Conservation (phyloP, 441 rosid genomes). For the Pelargonium myrrhifolium region DNA sequence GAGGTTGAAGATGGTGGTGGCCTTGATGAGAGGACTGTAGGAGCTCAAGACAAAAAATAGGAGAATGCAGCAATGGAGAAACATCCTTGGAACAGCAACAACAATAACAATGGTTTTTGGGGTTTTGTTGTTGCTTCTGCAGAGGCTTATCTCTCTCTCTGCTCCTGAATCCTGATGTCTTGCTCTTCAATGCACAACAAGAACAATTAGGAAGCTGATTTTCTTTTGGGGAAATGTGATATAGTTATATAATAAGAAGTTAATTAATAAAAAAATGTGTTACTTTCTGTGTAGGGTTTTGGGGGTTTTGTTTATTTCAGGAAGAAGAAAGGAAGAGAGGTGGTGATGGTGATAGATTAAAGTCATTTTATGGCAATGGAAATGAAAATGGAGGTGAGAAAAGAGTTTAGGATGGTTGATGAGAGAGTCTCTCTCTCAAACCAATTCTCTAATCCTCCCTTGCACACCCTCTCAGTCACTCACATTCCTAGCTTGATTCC, state of each 20-base stretch:
- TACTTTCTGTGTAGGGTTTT: not conserved
- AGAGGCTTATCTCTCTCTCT: no score
- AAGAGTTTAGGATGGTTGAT: no score
- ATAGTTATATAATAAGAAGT: no score
- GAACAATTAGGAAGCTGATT: no score
- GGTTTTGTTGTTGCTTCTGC: no score
- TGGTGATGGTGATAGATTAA: slow-evolving; percentile 10
- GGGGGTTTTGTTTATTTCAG: slow-evolving; percentile 17
- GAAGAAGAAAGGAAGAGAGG: slow-evolving; percentile 19
- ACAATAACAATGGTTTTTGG: not conserved
- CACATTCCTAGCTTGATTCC: slow-evolving; percentile 33
- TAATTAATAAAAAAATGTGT: no score
- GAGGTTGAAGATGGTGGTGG: slow-evolving; percentile 35
- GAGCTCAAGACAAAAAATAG: slow-evolving; percentile 26
- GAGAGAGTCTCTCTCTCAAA: not conserved
- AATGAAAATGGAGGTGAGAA: no score
- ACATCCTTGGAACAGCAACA: slow-evolving; percentile 30
- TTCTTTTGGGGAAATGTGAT: no score
- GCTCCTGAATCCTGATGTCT: no score
- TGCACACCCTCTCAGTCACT: slow-evolving; percentile 11
- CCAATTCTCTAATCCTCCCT: not conserved
- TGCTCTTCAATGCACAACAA: no score
- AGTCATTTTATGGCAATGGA: no score
- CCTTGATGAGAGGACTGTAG: slow-evolving; percentile 13
- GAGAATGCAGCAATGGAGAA: slow-evolving; percentile 41